phyloP scores from a whole-genome alignment of 2,329 filamentous ascomycete species.

The Leptographium procerum region DNA sequence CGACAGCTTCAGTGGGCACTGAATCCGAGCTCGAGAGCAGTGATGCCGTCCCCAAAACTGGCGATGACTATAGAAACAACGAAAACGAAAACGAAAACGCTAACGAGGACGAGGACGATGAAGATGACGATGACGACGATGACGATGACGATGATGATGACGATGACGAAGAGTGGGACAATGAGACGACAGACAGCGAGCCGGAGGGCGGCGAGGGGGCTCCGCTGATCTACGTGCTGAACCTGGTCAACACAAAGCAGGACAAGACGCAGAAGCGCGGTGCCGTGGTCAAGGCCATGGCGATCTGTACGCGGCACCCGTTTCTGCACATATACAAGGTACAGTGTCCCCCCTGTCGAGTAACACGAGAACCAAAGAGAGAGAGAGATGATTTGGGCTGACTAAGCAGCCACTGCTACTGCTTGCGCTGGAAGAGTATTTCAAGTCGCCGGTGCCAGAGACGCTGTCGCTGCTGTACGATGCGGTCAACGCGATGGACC shows the following conservation, averaged over 20 bases:
- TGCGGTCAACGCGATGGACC: constrained; percentile 91
- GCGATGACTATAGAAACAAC: not conserved
- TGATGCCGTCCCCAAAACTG: too few relatives aligned
- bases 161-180: constrained; percentile 31
- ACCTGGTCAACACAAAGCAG: constrained; percentile 95
- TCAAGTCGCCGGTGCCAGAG: constrained; percentile 78
- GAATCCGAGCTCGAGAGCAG: too few relatives aligned
- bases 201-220: constrained; percentile 69
- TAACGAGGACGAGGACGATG: constrained; percentile 26
- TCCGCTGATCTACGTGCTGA: constrained; percentile 91
- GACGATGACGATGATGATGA: constrained; percentile 30
- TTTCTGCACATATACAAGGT: constrained; percentile 99
- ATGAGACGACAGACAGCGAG: constrained; percentile 47
- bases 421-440: constrained; percentile 90
- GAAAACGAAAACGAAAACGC: constrained; percentile 29
- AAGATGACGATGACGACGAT: constrained; percentile 35
- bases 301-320: constrained; percentile 92
- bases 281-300: constrained; percentile 95
- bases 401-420: constrained; percentile 63
- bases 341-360: not conserved
- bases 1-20: too few relatives aligned
- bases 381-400: too few relatives aligned
- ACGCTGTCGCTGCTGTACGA: constrained; percentile 83
- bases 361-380: not conserved
- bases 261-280: constrained; percentile 89